Percentiles rank a stretch among this genome's conserved stretches.
Evolutionary conservation across 2,329 filamentous ascomycete species (phyloP).

Genomic region (Pseudocercospora cruenta): DNA sequence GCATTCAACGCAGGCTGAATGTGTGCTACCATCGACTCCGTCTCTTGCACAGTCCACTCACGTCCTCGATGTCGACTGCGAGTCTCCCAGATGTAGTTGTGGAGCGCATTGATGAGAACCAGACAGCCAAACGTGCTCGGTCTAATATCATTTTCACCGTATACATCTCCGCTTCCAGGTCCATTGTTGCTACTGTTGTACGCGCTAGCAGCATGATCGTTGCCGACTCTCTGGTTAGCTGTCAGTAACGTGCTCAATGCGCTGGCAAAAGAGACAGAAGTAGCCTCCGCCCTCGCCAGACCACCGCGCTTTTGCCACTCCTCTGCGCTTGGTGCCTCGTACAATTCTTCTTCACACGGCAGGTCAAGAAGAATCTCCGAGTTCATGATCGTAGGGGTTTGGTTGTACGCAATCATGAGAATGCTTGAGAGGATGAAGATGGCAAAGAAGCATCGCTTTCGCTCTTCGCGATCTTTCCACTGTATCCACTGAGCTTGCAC

Average conservation of each 20-base stretch:
- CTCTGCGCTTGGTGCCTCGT: constrained; percentile 80
- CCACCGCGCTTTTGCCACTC: constrained; percentile 80
- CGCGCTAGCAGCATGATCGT: constrained; percentile 28
- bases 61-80: constrained; percentile 85
- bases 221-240: constrained; percentile 65
- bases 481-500: constrained; percentile 80
- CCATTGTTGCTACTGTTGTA: constrained; percentile 32
- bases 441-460: constrained; percentile 87
- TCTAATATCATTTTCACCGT: constrained; percentile 63
- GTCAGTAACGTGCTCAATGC: constrained; percentile 80
- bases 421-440: constrained; percentile 92
- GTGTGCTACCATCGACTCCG: constrained; percentile 92
- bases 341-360: constrained; percentile 91
- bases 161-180: constrained; percentile 12
- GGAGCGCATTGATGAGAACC: constrained; percentile 87
- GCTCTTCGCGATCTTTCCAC: constrained; percentile 88
- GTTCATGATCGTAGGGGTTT: constrained; percentile 86
- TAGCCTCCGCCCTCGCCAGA: constrained; percentile 67
- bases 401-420: constrained; percentile 89
- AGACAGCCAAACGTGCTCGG: constrained; percentile 92
- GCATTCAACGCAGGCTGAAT: constrained; percentile 92
- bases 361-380: constrained; percentile 89
- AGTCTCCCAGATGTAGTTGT: constrained; percentile 99
- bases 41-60: constrained; percentile 88
- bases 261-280: constrained; percentile 76